Evolutionary conservation across 768 basidiomycete genomes (phyloP).

Genomic region (Pleurotus tuoliensis): DNA sequence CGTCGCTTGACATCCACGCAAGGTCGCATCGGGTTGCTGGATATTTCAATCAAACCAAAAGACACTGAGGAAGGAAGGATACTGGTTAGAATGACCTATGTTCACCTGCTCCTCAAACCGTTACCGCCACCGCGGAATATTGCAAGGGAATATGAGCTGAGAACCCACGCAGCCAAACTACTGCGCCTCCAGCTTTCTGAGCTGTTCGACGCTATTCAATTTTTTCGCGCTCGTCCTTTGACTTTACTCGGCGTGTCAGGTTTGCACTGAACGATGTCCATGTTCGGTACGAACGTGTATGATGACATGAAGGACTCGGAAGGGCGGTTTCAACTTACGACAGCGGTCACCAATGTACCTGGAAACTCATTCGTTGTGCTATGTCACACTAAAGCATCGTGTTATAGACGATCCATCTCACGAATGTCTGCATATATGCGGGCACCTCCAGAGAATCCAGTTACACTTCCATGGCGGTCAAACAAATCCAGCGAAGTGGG

Average conservation of each 20-base stretch:
- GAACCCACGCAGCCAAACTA: background rate
- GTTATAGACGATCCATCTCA: too few relatives aligned
- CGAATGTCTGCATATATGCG: too few relatives aligned
- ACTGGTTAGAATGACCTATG: background rate
- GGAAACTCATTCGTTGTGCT: too few relatives aligned
- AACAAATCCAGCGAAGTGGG: too few relatives aligned
- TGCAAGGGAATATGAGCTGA: background rate
- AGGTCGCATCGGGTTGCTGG: background rate
- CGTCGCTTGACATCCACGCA: background rate
- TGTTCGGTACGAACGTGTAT: background rate
- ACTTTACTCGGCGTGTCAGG: background rate
- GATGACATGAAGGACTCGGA: too few relatives aligned
- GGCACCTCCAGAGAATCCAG: too few relatives aligned
- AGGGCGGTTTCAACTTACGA: too few relatives aligned
- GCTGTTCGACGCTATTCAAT: background rate
- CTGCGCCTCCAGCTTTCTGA: background rate
- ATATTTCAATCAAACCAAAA: background rate
- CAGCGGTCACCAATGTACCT: too few relatives aligned
- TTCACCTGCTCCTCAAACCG: background rate
- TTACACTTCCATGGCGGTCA: too few relatives aligned
- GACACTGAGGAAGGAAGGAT: background rate
- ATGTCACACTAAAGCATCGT: too few relatives aligned
- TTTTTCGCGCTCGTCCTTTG: background rate
- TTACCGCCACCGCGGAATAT: background rate
- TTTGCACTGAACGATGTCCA: background rate